Conservation (phyloP, 2,329 filamentous ascomycete genomes). For the Fusarium penzigii region DNA sequence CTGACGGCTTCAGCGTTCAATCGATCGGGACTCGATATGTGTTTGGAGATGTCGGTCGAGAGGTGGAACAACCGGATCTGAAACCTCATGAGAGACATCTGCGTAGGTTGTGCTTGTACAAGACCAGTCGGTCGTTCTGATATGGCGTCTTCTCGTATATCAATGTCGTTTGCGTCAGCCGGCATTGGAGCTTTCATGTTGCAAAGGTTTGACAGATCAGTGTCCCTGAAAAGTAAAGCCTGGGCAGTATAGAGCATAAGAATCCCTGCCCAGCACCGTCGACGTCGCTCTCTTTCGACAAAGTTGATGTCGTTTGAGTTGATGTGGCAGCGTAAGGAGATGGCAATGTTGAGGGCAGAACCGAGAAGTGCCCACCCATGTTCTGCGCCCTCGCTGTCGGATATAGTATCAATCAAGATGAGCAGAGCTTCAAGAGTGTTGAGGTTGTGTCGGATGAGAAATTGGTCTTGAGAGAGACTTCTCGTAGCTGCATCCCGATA, state of each 20-base stretch:
- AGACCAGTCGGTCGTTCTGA: background rate
- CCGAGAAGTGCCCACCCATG: no score
- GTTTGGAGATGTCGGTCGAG: conserved; percentile 9
- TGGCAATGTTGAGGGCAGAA: no score
- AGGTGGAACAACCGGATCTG: conserved; percentile 14
- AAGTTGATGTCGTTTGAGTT: background rate
- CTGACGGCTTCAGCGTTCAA: background rate
- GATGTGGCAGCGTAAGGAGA: conserved; percentile 11
- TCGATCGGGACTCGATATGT: conserved; percentile 3
- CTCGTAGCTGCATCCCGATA: no score
- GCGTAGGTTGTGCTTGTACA: background rate
- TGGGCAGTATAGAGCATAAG: conserved; percentile 17
- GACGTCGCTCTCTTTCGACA: conserved; percentile 14
- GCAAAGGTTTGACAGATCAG: conserved; percentile 8
- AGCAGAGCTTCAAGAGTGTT: no score
- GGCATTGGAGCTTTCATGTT: conserved; percentile 11
- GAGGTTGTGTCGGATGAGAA: no score
- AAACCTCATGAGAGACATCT: conserved; percentile 16
- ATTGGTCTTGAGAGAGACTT: no score
- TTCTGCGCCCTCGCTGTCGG: no score
- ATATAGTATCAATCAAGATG: no score
- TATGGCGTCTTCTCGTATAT: conserved; percentile 6
- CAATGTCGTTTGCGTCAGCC: conserved; percentile 8
- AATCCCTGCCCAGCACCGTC: conserved; percentile 22
- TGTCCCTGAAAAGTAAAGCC: conserved; percentile 16